A percentile compares a stretch with the other conserved stretches of the same genome.
phyloP scores from a whole-genome alignment of 306 rosid species.

The Fragaria ananassa region DNA sequence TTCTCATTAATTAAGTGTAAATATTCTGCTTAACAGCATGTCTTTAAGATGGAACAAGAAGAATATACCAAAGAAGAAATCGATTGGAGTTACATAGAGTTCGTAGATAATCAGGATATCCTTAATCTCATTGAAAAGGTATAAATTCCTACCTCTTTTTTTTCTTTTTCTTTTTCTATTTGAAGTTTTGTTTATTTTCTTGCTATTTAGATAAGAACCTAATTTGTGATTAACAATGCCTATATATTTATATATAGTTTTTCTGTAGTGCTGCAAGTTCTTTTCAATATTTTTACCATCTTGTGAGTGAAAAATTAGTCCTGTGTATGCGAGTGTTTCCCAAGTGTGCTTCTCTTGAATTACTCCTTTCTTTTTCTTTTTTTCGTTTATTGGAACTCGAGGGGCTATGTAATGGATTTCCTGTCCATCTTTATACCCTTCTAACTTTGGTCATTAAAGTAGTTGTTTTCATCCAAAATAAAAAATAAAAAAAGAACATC shows the following conservation, averaged over 20 bases:
- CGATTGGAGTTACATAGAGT: constrained; percentile 95
- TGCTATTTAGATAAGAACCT: constrained; percentile 11
- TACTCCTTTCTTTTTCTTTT: neutral
- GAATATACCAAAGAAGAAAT: constrained; percentile 93
- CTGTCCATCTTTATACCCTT: neutral
- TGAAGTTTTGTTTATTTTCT: constrained; percentile 7
- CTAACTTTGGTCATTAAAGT: neutral
- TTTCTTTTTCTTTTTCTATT: neutral
- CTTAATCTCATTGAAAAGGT: constrained; percentile 98
- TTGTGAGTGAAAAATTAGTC: neutral
- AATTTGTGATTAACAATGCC: neutral
- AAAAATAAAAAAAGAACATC: too few species aligned
- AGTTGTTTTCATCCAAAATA: neutral
- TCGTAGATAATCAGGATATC: constrained; percentile 86
- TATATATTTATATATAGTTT: neutral
- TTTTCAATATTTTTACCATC: neutral
- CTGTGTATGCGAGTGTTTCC: neutral
- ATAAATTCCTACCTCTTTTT: constrained; percentile 15
- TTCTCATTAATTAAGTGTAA: constrained; percentile 19
- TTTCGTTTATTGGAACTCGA: neutral
- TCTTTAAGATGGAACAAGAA: constrained; percentile 99
- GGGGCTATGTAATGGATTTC: neutral
- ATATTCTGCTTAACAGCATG: constrained; percentile 60
- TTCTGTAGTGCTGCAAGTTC: neutral
- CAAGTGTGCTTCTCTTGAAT: neutral